These are phyloP conservation scores for Trichosporon sp. DNA, from an alignment of 1,284 basidiomycete genomes.

Conservation along the genomic window DNA sequence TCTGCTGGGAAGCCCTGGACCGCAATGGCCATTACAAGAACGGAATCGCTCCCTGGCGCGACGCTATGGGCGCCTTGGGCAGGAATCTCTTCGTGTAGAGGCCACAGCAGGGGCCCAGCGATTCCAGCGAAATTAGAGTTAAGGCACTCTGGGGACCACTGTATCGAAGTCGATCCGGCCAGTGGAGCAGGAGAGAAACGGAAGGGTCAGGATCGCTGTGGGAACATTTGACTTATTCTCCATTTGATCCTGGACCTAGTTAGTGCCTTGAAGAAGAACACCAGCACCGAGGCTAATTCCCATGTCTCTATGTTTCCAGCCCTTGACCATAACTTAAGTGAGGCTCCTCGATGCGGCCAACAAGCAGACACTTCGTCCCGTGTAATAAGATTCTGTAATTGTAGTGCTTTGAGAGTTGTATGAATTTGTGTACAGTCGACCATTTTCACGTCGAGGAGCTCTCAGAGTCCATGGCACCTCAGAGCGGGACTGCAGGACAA, in stretches of 20 bases:
- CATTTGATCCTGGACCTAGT: not conserved
- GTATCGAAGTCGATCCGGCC: not conserved
- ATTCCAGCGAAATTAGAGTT: constrained; percentile 1
- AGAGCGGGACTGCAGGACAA: not conserved
- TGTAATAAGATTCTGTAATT: not conserved
- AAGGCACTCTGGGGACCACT: not conserved
- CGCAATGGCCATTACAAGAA: constrained; percentile 16
- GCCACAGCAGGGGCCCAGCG: not conserved
- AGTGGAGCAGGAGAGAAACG: not conserved
- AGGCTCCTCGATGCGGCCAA: not conserved
- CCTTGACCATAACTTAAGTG: too few species aligned
- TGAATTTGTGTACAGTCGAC: not conserved
- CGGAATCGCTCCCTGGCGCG: constrained; percentile 23
- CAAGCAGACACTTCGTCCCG: not conserved
- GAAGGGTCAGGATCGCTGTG: not conserved
- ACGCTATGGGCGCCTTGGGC: constrained; percentile 14
- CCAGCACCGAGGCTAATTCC: not conserved
- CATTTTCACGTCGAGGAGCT: not conserved
- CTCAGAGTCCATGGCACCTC: too few species aligned
- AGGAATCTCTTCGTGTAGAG: constrained; percentile 11
- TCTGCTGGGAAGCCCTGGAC: constrained; percentile 18
- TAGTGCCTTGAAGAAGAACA: not conserved
- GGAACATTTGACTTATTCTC: constrained; percentile 3
- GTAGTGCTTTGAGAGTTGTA: not conserved
- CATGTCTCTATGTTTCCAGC: not conserved